Percentiles rank a stretch among this genome's conserved stretches.
These are phyloP conservation scores for Gracilaria gracilis DNA, from an alignment of 23 red algal genomes.

Conservation along the genomic window DNA sequence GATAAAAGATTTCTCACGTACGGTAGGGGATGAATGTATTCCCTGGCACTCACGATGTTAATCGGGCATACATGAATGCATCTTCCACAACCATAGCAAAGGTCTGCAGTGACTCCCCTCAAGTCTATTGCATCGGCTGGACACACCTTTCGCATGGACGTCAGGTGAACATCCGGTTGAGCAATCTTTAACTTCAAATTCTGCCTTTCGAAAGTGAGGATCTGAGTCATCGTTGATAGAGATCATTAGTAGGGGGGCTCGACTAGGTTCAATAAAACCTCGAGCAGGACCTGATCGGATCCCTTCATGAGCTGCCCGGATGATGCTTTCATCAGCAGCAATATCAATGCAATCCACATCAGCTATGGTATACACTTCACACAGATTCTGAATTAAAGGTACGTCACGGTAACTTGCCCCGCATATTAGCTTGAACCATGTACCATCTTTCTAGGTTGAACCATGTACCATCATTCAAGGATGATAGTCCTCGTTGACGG, in stretches of 20 bases:
- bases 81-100: conserved; percentile 94
- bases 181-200: conserved; percentile 72
- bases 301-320: conserved; percentile 73
- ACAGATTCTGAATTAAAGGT: conserved; percentile 67
- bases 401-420: conserved; percentile 86
- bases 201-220: conserved; percentile 96
- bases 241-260: conserved; percentile 80
- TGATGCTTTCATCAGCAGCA: conserved; percentile 80
- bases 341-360: conserved; percentile 93
- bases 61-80: conserved; percentile 89
- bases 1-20: conserved; percentile 41
- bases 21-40: conserved; percentile 35
- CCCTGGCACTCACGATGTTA: conserved; percentile 57
- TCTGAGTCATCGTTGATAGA: conserved; percentile 94
- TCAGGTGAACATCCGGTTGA: conserved; percentile 67
- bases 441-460: conserved; percentile 58
- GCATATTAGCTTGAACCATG: conserved; percentile 98
- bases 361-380: conserved; percentile 72
- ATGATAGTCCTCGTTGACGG: conserved; percentile 41
- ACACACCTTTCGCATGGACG: conserved; percentile 87
- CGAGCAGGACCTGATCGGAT: conserved; percentile 28
- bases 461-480: conserved; percentile 74
- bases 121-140: conserved; percentile 84
- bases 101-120: conserved; percentile 55
- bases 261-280: background rate